phyloP scores from a whole-genome alignment of 2,329 filamentous ascomycete genomes.

The Cordyceps farinosa region DNA sequence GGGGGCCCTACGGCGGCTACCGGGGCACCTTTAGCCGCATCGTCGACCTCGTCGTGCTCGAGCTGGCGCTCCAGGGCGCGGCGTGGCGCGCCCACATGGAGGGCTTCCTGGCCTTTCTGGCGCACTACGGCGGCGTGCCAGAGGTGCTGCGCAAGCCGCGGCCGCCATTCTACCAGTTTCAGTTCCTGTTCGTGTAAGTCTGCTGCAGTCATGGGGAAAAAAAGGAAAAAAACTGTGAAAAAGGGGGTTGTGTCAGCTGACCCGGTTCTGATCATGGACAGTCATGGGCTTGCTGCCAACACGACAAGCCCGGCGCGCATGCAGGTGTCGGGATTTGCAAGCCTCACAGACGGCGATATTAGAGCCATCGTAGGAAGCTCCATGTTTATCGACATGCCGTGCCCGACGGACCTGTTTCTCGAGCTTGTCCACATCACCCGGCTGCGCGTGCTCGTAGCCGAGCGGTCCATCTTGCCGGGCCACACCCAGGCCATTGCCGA shows the following conservation, averaged over 20 bases:
- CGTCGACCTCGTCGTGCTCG: background rate
- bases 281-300: constrained; percentile 1
- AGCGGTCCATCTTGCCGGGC: background rate
- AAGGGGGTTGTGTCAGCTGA: too few relatives aligned
- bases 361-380: background rate
- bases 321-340: background rate
- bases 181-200: background rate
- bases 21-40: background rate
- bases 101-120: background rate
- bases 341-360: background rate
- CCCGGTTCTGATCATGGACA: background rate
- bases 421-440: background rate
- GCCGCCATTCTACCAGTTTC: background rate
- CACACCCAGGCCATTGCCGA: background rate
- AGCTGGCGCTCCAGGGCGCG: background rate
- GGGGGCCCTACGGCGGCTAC: background rate
- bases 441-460: background rate
- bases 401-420: background rate
- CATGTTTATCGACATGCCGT: constrained; percentile 3
- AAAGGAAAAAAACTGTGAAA: too few relatives aligned
- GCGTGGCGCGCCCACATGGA: constrained; percentile 2
- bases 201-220: background rate
- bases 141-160: background rate
- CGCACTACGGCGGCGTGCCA: background rate
- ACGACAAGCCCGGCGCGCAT: background rate